Base-by-base conservation (phyloP, 306 rosid genomes). In the Pachyrhizus erosus region DNA sequence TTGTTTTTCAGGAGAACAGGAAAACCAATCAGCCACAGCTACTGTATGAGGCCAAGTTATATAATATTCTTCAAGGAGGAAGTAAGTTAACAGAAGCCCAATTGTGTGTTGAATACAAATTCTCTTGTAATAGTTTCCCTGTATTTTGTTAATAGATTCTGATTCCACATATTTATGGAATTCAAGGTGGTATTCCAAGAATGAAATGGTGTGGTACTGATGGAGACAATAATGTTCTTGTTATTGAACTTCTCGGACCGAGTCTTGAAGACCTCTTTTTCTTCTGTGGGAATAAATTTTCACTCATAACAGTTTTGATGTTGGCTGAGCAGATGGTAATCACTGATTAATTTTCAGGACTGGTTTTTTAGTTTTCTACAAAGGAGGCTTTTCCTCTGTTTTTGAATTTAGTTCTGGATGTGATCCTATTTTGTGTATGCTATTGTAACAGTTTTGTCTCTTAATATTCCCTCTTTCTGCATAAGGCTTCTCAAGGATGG, bases 291-390 rank as follows among this genome's bases (percentile, higher is more conserved):
- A 85, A 90, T 58, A 96, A 91, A 23, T 93, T 93, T 73, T 89
- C 98, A 46, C 87, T 91, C 69, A 95, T 93, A 88, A 87, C 97
- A 23, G 98, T 93, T 80, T 84, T 95, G 72, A 89, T 93, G 94
- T 75, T 96, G 88, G 98, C 96, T 64, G 97, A 93, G 87, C 97
- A 93, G 77, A 91, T 93, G 98, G 99, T 96, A 87, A 87, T 66
- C 65, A 42, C 39, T 42, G 9, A 49, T 72, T 20, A 51, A 33
- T 75, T 60, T 70, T 80, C 5, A 43, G 51, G 4, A 54, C 21
- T 29, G 15, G 8, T 42, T 42, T 18, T 43, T 58, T 66, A 34
- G n/a, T 26, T 29, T 62, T 73, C 46, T 17, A 9, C 39, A 43
- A 27, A 73, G 70, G n/a, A 39, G 70, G 6, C 64, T 0, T 58